These are phyloP conservation scores for Cystobasidium ongulense DNA, from an alignment of 768 basidiomycete genomes.

Conservation along the genomic window DNA sequence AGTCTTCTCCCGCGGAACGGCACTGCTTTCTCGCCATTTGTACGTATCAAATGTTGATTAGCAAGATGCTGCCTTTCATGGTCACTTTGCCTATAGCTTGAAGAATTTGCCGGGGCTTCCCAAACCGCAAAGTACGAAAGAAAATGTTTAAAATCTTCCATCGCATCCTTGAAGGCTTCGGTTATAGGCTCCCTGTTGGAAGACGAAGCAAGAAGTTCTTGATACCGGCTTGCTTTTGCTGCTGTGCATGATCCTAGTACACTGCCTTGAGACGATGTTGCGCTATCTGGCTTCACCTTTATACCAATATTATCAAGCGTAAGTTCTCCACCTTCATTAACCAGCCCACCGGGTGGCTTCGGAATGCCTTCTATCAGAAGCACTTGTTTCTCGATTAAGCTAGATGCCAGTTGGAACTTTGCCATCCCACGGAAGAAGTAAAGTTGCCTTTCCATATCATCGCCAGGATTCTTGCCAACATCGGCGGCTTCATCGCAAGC, in stretches of 20 bases:
- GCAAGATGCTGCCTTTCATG: background rate
- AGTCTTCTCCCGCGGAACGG: conserved; percentile 34
- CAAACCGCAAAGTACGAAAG: conserved; percentile 57
- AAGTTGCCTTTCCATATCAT: conserved; percentile 76
- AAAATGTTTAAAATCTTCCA: conserved; percentile 78
- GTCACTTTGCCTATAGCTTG: background rate
- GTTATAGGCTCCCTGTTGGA: conserved; percentile 58
- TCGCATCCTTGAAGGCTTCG: conserved; percentile 59
- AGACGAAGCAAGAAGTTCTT: conserved; percentile 53
- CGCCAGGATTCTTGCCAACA: conserved; percentile 57
- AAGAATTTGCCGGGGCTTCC: conserved; percentile 25
- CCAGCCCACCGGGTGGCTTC: conserved; percentile 51
- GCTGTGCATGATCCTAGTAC: conserved; percentile 57
- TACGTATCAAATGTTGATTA: conserved; percentile 18
- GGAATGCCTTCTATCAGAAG: conserved; percentile 61
- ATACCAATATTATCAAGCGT: conserved; percentile 67
- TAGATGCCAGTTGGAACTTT: conserved; percentile 68
- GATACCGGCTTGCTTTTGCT: conserved; percentile 60
- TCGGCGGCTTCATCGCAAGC: conserved; percentile 34
- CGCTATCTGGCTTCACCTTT: background rate
- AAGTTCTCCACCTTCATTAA: conserved; percentile 60
- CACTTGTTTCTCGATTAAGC: conserved; percentile 64
- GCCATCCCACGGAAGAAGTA: conserved; percentile 75
- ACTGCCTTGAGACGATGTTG: conserved; percentile 48
- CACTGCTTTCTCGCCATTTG: conserved; percentile 28